Evolutionary conservation across 1,139 yeast species (phyloP), one percentile per base, ranked within the genome.

Genomic region (Nematodospora anomalae): DNA sequence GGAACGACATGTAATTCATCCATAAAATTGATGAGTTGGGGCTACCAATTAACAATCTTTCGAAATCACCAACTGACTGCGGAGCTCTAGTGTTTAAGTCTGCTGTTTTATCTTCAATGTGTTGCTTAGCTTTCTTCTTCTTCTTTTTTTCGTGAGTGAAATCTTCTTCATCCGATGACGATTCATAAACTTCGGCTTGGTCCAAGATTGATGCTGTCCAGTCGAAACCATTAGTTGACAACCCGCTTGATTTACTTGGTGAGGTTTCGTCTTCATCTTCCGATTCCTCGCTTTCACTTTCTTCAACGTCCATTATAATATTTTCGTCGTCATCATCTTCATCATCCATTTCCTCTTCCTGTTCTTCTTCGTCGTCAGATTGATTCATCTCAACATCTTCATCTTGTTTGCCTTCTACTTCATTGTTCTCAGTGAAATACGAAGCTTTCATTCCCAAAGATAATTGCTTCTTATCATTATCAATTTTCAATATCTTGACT

Each of bases 1-100:
- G 96, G 84, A 90, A 92, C 3, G 97, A 92, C 97, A 94, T 92
- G 63, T 86, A 92, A 63, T 90, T 88, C 88, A 92, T 90, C 98
- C 98, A 92, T 47, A 89, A 66, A 35, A 90, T 78, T 1, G 98
- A 90, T 3, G 96, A 87, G 66, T 88, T 85, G 38, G 98, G 97
- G 55, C 85, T 84, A 55, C 97, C 95, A 42, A 92, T 76, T 38
- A 92, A 73, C 47, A 92, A 67, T 53, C 98, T 79, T 63, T 92
- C 99, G 55, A 88, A 92, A 62, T 92, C 99, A 39, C 81, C 67
- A 32, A 81, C 83, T 37, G 97, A 88, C 60, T 90, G 95, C 26
- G 98, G 98, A 9, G 92, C 85, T 53, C 90, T 75, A 16, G 94
- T 76, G 51, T 79, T 80, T 44, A 92, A 73, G 39, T 86, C 94